phyloP scores from a whole-genome alignment of 73 alveolate genomes.

The Breviolum minutum region DNA sequence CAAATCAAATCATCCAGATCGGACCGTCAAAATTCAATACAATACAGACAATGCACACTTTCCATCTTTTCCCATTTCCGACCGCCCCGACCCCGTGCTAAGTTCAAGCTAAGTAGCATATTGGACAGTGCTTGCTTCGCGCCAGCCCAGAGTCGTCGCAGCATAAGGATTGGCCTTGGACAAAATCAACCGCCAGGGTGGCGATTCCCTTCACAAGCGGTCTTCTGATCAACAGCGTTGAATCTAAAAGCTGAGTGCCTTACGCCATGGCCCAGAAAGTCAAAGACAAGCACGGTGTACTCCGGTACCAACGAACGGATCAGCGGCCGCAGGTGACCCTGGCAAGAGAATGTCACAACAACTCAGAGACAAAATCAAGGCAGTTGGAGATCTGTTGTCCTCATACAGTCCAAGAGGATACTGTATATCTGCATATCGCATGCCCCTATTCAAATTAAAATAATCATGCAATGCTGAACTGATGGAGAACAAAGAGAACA shows the following conservation, averaged over 20 bases:
- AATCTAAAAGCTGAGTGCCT: neutral
- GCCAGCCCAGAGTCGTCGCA: constrained; percentile 17
- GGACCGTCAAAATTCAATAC: too few relatives aligned
- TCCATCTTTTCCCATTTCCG: too few relatives aligned
- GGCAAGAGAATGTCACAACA: neutral
- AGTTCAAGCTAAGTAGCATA: neutral
- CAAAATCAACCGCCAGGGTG: neutral
- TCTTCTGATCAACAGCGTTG: neutral
- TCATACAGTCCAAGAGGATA: neutral
- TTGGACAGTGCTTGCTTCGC: constrained; percentile 8
- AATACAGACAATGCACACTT: too few relatives aligned
- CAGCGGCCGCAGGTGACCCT: constrained; percentile 14
- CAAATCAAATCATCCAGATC: too few relatives aligned
- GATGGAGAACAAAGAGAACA: neutral
- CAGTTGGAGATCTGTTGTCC: too few relatives aligned
- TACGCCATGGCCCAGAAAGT: constrained; percentile 32
- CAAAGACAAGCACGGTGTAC: constrained; percentile 14
- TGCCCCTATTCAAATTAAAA: neutral
- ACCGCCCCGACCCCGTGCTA: too few relatives aligned
- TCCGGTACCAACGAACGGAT: constrained; percentile 13
- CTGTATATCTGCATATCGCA: neutral
- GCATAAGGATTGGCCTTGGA: neutral
- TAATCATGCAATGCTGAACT: neutral
- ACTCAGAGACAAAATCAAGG: too few relatives aligned
- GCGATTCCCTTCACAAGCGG: neutral